Evolutionary conservation across 2,329 filamentous ascomycete species (phyloP).

Genomic region (Exophiala bonariae): DNA sequence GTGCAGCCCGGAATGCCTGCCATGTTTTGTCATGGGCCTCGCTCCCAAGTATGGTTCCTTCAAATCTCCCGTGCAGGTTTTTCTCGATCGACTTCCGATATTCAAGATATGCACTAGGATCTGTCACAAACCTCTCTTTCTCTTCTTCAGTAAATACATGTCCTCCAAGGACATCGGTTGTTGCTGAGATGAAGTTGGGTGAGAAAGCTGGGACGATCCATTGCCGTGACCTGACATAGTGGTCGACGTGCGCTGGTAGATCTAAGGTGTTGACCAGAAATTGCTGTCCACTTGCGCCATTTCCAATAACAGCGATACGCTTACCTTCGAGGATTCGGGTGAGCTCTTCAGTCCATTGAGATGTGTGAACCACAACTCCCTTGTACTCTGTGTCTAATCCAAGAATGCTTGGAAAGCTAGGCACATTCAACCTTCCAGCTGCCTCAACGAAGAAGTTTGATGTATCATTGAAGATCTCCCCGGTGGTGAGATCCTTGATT

Average conservation of each 20-base stretch:
- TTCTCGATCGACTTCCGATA: conserved; percentile 10
- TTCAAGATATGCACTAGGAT: conserved; percentile 10
- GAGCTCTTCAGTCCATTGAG: conserved; percentile 45
- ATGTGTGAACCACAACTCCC: conserved; percentile 31
- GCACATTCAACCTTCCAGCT: conserved; percentile 59
- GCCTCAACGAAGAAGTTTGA: conserved; percentile 55
- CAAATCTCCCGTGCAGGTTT: conserved; percentile 6
- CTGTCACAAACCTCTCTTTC: conserved; percentile 3
- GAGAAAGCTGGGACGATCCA: conserved; percentile 2
- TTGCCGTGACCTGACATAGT: conserved; percentile 1
- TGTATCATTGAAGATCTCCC: neutral
- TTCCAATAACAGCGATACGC: neutral
- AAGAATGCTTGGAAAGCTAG: conserved; percentile 35
- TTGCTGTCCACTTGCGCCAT: neutral
- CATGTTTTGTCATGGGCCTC: conserved; percentile 1
- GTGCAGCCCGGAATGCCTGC: neutral
- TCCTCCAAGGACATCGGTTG: conserved; percentile 5
- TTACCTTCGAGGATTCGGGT: conserved; percentile 40
- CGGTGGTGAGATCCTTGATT: conserved; percentile 2
- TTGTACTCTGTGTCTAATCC: conserved; percentile 28
- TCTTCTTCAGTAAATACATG: conserved; percentile 13
- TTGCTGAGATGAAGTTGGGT: conserved; percentile 1
- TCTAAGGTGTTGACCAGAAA: neutral
- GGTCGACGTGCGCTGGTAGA: neutral
- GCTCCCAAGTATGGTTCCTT: conserved; percentile 1